Conservation (phyloP, 208 protist species). For the Trypanosomatidae sp. region DNA sequence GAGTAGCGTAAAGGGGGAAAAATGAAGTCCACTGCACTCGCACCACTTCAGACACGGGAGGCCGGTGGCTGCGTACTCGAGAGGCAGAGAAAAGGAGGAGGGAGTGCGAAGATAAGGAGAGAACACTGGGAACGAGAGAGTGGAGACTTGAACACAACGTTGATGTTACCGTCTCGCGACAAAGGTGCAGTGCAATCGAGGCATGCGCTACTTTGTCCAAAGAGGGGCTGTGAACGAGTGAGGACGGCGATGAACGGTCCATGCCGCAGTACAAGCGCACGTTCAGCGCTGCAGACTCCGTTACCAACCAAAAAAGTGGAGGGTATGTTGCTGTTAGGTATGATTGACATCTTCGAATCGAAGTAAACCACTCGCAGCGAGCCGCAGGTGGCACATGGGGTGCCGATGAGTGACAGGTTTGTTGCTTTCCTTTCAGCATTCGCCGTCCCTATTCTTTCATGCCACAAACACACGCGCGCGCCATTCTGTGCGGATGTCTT, state of each 20-base stretch:
- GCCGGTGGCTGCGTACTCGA: neutral
- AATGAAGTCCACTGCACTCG: neutral
- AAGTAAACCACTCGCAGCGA: neutral
- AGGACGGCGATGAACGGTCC: neutral
- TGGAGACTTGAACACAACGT: neutral
- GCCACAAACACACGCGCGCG: neutral
- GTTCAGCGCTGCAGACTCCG: neutral
- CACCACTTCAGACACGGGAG: neutral
- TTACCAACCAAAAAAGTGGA: neutral
- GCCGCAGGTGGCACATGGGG: neutral
- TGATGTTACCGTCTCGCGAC: neutral
- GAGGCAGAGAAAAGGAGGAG: neutral
- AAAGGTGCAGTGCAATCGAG: neutral
- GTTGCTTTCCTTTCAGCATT: neutral
- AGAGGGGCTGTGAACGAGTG: too few species aligned
- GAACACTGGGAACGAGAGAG: neutral
- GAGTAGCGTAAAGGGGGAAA: neutral
- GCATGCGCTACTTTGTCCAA: too few species aligned
- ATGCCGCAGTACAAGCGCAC: neutral
- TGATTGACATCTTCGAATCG: neutral
- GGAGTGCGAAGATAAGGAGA: neutral
- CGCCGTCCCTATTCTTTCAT: neutral
- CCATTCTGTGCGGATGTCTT: neutral
- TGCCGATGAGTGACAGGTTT: neutral
- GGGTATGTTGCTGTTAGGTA: neutral